Percentiles rank a stretch among this genome's conserved stretches.
phyloP scores from a whole-genome alignment of 2,329 filamentous ascomycete species.

The Hymenoscyphus occultus region DNA sequence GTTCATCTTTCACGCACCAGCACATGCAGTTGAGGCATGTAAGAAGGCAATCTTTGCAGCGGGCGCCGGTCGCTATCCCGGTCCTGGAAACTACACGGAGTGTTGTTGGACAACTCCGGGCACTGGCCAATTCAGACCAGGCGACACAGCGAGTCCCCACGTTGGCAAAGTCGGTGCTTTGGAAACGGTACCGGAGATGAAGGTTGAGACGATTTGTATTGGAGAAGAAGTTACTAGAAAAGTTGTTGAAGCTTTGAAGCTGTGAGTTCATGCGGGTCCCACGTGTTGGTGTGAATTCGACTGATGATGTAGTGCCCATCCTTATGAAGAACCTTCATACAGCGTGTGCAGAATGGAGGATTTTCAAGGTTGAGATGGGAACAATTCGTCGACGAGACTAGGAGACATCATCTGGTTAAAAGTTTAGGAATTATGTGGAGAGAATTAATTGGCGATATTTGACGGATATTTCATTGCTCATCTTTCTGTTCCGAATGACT shows the following conservation, averaged over 20 bases:
- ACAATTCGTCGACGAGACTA: no score
- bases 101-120: conserved; percentile 52
- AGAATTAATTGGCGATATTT: no score
- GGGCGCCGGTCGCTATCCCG: conserved; percentile 51
- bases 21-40: conserved; percentile 44
- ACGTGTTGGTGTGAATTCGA: neutral
- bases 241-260: conserved; percentile 63
- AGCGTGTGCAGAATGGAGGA: conserved; percentile 49
- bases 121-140: conserved; percentile 64
- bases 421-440: no score
- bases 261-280: conserved; percentile 43
- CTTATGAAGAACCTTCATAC: conserved; percentile 52
- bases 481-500: no score
- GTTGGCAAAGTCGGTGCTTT: conserved; percentile 57
- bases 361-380: conserved; percentile 36
- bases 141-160: conserved; percentile 57
- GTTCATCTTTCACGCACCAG: conserved; percentile 52
- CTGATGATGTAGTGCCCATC: conserved; percentile 40
- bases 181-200: conserved; percentile 58
- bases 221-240: conserved; percentile 54
- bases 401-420: no score
- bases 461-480: no score
- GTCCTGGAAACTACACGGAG: conserved; percentile 48
- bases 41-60: conserved; percentile 56
- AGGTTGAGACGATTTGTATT: conserved; percentile 61